Percentiles rank a stretch among this genome's conserved stretches.
phyloP scores from a whole-genome alignment of 768 basidiomycete genomes.

The Paxillus rubicundulus region DNA sequence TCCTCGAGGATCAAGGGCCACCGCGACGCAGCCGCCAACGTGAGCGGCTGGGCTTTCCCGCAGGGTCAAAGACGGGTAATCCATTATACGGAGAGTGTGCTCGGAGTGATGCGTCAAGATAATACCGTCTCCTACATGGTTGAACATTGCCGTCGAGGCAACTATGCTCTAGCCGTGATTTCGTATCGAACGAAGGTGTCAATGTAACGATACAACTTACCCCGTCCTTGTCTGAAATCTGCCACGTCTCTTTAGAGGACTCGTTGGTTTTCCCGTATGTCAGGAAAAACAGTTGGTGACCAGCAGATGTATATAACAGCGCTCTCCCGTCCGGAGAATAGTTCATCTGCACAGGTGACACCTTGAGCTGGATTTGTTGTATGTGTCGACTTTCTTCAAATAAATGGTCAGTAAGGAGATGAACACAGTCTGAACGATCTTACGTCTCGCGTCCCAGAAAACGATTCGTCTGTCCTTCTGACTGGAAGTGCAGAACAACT shows the following conservation, averaged over 20 bases:
- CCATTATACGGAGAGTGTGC: conserved; percentile 63
- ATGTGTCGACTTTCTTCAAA: conserved; percentile 63
- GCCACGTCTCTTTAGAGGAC: conserved; percentile 54
- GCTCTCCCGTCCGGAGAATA: conserved; percentile 73
- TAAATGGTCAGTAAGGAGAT: conserved; percentile 7
- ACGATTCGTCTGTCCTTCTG: conserved; percentile 71
- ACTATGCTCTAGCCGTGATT: conserved; percentile 39
- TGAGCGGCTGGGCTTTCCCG: conserved; percentile 70
- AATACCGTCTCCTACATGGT: conserved; percentile 70
- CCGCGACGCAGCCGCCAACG: conserved; percentile 74
- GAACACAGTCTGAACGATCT: conserved; percentile 18
- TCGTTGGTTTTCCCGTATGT: conserved; percentile 51
- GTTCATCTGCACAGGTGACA: conserved; percentile 60
- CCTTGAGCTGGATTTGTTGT: conserved; percentile 59
- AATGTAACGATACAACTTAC: conserved; percentile 2
- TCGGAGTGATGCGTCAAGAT: conserved; percentile 64
- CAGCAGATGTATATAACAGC: conserved; percentile 59
- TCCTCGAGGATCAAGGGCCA: conserved; percentile 79
- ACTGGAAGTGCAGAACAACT: conserved; percentile 77
- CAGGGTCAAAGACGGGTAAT: conserved; percentile 60
- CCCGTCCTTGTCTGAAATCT: conserved; percentile 33
- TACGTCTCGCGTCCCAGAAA: conserved; percentile 86
- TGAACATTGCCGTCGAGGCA: conserved; percentile 69
- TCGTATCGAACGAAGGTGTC: background rate
- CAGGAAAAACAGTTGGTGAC: conserved; percentile 61